Base-by-base conservation (phyloP, 2,329 filamentous ascomycete species). In the Neofusicoccum sp. region DNA sequence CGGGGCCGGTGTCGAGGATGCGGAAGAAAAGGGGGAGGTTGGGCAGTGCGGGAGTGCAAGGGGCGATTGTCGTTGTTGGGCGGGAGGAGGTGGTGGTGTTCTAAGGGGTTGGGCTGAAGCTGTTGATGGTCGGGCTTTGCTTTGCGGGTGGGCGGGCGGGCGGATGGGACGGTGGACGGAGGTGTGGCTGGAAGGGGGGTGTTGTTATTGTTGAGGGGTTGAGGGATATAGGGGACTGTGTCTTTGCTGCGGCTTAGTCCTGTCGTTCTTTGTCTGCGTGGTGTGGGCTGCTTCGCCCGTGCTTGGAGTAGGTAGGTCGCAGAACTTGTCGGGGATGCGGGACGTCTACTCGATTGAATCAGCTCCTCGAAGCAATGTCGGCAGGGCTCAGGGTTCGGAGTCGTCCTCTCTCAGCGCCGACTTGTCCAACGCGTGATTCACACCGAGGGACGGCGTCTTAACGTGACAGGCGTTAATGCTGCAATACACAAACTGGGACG, bases 211-310 rank as follows among this genome's bases (percentile, higher is more conserved):
- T 22, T 22, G 22, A 22, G 22, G 22, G 22, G 22, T 22, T 22
- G 22, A 22, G 22, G 22, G 22, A 22, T 22, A 22, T 22, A 22
- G 22, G 22, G 22, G 22, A 22, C 22, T 22, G 22, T 22, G 22
- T 22, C 22, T 22, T 22, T 22, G 22, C 22, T 22, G 22, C 22
- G 22, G 22, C 22, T 22, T 22, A 22, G 22, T 22, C 22, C 22
- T 22, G 22, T 22, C 22, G 2, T 22, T 59, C 50, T 9, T 59
- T 37, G 33, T 41, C 31, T 5, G 31, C 59, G 52, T 63, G 63
- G 44, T 64, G 59, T 31, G 50, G 39, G 11, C 59, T 58, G 4
- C 59, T 49, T 39, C 37, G 14, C 41, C 64, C 61, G 29, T 63
- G 44, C 8, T 39, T 43, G 50, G 41, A 64, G 37, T 44, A 33